These are phyloP conservation scores for Telfairia occidentalis DNA, from an alignment of 331 rosid species.

Conservation along the genomic window DNA sequence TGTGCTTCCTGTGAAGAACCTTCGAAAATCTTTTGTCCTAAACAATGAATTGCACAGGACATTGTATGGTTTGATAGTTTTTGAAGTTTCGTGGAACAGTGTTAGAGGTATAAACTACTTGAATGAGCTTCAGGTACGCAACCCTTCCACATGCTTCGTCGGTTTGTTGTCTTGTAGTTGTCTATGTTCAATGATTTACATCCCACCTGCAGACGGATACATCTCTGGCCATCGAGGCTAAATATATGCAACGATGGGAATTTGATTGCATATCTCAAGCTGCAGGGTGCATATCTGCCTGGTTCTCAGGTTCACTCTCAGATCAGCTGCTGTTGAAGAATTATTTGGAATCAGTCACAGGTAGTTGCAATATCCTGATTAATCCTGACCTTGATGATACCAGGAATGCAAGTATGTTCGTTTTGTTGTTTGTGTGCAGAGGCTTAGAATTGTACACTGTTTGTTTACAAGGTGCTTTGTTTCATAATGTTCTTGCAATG, in stretches of 20 bases:
- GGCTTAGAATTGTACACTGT: neutral
- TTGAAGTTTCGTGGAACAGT: conserved; percentile 69
- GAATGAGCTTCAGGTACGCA: conserved; percentile 91
- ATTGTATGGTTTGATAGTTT: conserved; percentile 73
- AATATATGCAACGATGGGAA: conserved; percentile 89
- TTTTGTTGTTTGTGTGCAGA: neutral
- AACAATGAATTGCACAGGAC: conserved; percentile 71
- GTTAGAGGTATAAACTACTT: conserved; percentile 90
- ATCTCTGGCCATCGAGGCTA: conserved; percentile 69
- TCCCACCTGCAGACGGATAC: conserved; percentile 69
- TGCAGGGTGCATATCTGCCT: conserved; percentile 53
- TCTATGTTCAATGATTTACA: conserved; percentile 9
- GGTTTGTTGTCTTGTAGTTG: conserved; percentile 13
- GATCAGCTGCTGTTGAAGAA: conserved; percentile 53
- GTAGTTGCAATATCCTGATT: conserved; percentile 23
- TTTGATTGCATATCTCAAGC: conserved; percentile 87
- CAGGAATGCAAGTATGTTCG: neutral
- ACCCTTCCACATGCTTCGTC: conserved; percentile 13
- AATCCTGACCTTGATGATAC: neutral
- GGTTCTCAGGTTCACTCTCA: conserved; percentile 75
- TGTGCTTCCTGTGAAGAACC: conserved; percentile 72
- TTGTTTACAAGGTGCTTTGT: neutral
- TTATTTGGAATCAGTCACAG: conserved; percentile 55
- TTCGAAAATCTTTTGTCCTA: conserved; percentile 46
- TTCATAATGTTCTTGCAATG: neutral